Evolutionary conservation across 2,329 filamentous ascomycete species (phyloP), one percentile per base, ranked within the genome.

Genomic region (Fusarium verrucosum): DNA sequence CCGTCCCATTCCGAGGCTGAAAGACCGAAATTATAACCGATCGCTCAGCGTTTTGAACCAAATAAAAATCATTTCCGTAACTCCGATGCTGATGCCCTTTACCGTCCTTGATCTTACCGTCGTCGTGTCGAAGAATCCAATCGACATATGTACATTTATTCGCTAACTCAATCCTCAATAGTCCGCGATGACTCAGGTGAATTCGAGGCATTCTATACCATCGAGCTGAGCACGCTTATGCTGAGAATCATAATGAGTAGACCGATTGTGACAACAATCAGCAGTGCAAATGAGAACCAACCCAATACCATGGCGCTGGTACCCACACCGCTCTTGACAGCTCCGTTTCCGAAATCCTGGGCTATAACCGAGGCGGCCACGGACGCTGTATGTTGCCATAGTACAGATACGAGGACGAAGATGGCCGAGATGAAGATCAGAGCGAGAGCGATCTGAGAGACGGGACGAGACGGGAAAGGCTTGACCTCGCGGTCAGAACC

Each of bases 221-320:
- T 79, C 71, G 90, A 85, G 70, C 87, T 85, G 66, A 97, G 80
- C 54, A 97, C 84, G 69, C 89, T 86, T 75, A 97, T 95, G 80
- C 93, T 97, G 76, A 98, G 81, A 72, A 97, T 97, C 93, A 98
- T 98, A 73, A 97, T 91, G 63, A 99, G 82, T 77, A 98, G 79
- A 53, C 94, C 95, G 73, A 98, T 95, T 44, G 94, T 98, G 50
- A 98, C 94, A 62, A 98, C 90, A 71, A 99, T 96, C 66, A 99
- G 84, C 50, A 98, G 78, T 20, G 92, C 90, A 74, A 99, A 98
- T 37, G 92, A 92, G 79, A 99, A 98, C 95, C 95, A 99, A 58
- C 95, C 95, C 73, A 99, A 84, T 17, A 97, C 92, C 92, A 99
- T 98, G 54, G 95, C 94, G 35, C 90, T 92, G 44, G 92, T 94